Conservation (phyloP, 371 early-diverging fungal genomes). For the Saksenaea vasiformis region DNA sequence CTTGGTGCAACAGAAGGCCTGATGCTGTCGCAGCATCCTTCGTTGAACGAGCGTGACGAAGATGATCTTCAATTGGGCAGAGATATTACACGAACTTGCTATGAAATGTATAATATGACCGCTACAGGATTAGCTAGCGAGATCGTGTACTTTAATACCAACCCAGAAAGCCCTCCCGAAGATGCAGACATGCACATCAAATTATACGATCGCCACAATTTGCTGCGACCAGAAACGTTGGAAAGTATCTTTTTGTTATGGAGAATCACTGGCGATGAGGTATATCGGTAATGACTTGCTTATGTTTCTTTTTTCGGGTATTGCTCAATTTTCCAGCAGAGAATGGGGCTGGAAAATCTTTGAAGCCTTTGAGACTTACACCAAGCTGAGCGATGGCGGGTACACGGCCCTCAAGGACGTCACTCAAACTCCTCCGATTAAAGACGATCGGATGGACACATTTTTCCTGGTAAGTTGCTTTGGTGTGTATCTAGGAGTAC, state of each 20-base stretch:
- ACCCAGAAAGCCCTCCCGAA: conserved; percentile 26
- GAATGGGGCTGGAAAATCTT: conserved; percentile 93
- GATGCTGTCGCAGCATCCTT: conserved; percentile 19
- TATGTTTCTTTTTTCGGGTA: not conserved
- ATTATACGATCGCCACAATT: conserved; percentile 64
- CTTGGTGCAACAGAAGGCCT: conserved; percentile 73
- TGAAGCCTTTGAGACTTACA: conserved; percentile 77
- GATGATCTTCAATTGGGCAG: conserved; percentile 74
- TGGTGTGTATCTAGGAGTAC: not conserved
- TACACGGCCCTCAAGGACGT: conserved; percentile 81
- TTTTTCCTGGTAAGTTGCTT: conserved; percentile 59
- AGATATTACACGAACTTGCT: conserved; percentile 79
- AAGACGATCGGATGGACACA: conserved; percentile 79
- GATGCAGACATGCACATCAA: conserved; percentile 67
- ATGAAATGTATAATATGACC: conserved; percentile 78
- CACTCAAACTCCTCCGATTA: conserved; percentile 49
- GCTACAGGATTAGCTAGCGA: conserved; percentile 85
- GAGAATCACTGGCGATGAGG: conserved; percentile 80
- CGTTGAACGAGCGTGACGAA: conserved; percentile 30
- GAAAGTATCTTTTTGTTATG: conserved; percentile 87
- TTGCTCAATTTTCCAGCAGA: conserved; percentile 42
- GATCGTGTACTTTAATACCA: conserved; percentile 63
- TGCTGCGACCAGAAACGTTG: conserved; percentile 87
- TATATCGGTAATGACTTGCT: conserved; percentile 57
- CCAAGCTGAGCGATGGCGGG: conserved; percentile 70